A percentile compares a stretch with the other conserved stretches of the same genome.
phyloP scores from a whole-genome alignment of 2,329 filamentous ascomycete species.

The Fusarium dimerum region DNA sequence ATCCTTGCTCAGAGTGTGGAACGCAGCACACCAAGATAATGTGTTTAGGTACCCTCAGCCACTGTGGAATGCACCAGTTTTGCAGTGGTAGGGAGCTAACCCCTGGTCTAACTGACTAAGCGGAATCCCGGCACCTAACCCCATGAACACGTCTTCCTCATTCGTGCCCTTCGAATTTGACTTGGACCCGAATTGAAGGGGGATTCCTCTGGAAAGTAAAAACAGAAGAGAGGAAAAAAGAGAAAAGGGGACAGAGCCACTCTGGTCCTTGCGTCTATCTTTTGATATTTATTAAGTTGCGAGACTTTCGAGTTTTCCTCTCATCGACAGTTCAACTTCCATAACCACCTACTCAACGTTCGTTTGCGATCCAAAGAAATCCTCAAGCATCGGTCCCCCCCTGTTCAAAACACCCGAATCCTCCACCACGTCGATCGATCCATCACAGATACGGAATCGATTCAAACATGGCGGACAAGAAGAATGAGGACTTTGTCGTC shows the following conservation, averaged over 20 bases:
- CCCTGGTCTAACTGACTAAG: constrained; percentile 20
- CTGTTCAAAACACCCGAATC: constrained; percentile 1
- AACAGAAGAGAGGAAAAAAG: constrained; percentile 7
- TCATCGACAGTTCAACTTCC: not conserved
- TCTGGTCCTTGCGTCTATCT: too few species aligned
- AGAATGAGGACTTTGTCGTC: constrained; percentile 79
- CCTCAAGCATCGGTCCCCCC: not conserved
- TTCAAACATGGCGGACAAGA: constrained; percentile 75
- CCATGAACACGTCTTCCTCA: constrained; percentile 16
- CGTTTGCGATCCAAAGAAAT: not conserved
- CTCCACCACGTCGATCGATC: constrained; percentile 26
- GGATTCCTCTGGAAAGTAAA: constrained; percentile 6
- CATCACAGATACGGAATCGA: constrained; percentile 13
- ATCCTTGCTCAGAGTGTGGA: not conserved
- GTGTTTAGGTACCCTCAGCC: too few species aligned
- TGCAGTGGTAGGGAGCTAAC: not conserved
- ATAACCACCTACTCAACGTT: not conserved
- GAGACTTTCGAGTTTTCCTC: too few species aligned
- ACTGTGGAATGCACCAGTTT: not conserved
- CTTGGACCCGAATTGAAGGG: constrained; percentile 17
- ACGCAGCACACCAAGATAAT: not conserved
- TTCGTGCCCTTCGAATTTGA: constrained; percentile 19
- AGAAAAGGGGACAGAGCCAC: not conserved
- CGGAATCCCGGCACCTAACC: constrained; percentile 1
- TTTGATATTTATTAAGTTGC: too few species aligned